Conservation (phyloP, 257 asterid genomes). For the Solanum medicagineum region DNA sequence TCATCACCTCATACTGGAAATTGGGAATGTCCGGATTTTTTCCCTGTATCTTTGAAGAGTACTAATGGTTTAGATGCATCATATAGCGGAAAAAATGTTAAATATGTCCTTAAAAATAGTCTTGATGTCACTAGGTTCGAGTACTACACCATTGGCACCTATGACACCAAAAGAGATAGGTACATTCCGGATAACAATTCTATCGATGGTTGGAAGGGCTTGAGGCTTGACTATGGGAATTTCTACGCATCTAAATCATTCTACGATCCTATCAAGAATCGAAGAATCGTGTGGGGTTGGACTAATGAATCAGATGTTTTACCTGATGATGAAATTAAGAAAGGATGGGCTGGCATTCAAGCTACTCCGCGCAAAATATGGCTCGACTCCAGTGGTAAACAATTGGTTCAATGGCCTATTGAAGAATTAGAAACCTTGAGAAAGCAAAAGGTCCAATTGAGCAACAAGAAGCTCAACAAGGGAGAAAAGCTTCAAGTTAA, state of each 20-base stretch:
- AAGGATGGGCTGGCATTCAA: slow-evolving; percentile 54
- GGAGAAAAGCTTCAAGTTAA: slow-evolving; percentile 19
- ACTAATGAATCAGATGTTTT: slow-evolving; percentile 30
- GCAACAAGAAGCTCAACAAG: not conserved
- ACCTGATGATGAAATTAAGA: slow-evolving; percentile 10
- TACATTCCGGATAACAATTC: slow-evolving; percentile 23
- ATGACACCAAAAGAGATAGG: slow-evolving; percentile 3
- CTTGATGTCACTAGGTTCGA: slow-evolving; percentile 30
- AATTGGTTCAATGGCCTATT: slow-evolving; percentile 41
- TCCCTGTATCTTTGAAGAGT: slow-evolving; percentile 12
- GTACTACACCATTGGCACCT: slow-evolving; percentile 32
- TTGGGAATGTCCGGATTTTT: slow-evolving; percentile 52
- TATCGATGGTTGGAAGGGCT: slow-evolving; percentile 28
- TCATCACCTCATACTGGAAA: slow-evolving; percentile 21
- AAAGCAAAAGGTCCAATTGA: slow-evolving; percentile 9
- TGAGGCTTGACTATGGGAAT: slow-evolving; percentile 41
- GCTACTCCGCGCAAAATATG: slow-evolving; percentile 30
- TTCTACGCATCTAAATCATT: slow-evolving; percentile 47
- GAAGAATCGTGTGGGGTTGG: slow-evolving; percentile 48
- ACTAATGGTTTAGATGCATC: slow-evolving; percentile 15
- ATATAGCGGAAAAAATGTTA: not conserved
- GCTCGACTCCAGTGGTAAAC: slow-evolving; percentile 33
- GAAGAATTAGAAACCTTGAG: slow-evolving; percentile 31
- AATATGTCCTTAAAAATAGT: slow-evolving; percentile 26
- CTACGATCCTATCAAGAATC: slow-evolving; percentile 23